A percentile compares a stretch with the other conserved stretches of the same genome.
Evolutionary conservation across 2,329 filamentous ascomycete species (phyloP).

Genomic region (Sclerotinia borealis): DNA sequence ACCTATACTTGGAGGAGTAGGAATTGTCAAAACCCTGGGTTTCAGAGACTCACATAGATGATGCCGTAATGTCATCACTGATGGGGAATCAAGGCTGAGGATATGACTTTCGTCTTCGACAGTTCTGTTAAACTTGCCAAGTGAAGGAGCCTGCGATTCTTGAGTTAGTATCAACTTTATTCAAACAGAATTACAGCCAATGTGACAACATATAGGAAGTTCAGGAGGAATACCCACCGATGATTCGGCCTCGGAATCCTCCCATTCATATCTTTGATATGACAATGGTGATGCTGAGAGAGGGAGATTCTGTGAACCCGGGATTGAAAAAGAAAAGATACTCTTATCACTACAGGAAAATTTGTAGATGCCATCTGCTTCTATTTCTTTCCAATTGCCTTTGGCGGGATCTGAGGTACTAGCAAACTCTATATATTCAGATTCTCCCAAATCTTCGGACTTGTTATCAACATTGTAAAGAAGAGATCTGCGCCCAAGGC

Average conservation of each 20-base stretch:
- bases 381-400: constrained; percentile 68
- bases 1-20: constrained; percentile 43
- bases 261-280: constrained; percentile 17
- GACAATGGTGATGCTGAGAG: constrained; percentile 12
- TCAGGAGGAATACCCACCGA: background rate
- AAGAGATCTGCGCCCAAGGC: constrained; percentile 79
- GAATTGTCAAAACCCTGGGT: constrained; percentile 60
- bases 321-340: background rate
- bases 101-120: constrained; percentile 33
- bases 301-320: background rate
- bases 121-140: constrained; percentile 32
- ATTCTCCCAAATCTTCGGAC: constrained; percentile 23
- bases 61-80: constrained; percentile 47
- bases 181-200: background rate
- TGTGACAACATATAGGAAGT: background rate
- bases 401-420: constrained; percentile 57
- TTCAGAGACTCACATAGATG: constrained; percentile 56
- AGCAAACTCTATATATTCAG: constrained; percentile 52
- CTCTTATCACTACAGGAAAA: constrained; percentile 18
- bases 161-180: background rate
- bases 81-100: constrained; percentile 39
- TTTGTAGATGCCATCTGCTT: constrained; percentile 72
- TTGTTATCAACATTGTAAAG: constrained; percentile 47
- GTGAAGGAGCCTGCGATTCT: constrained; percentile 11
- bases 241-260: background rate